Base-by-base conservation (phyloP, 148 eudicot species). In the Silene uniflora region DNA sequence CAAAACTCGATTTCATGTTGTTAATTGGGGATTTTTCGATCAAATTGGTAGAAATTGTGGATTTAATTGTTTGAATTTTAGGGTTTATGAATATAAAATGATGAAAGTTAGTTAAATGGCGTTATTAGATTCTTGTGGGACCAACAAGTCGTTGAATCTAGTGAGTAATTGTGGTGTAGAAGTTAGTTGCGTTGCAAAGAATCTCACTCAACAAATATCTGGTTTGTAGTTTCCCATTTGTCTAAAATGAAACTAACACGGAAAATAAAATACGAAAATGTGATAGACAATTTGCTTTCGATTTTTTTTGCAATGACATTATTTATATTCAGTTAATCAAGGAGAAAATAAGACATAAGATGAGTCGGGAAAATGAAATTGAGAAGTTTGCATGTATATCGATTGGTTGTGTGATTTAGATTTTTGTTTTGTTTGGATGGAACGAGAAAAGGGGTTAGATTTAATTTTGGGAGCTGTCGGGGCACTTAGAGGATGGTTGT, bases 161-260 rank as follows among this genome's bases (percentile, higher is more conserved):
- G 10, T 49, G 46, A 21, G 6, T 14, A 13, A 19, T 29, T 80
- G 80, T 80, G 83, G 81, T 70, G 62, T 0, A 24, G 49, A 24
- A 22, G 60, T 2, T 13, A 62, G 3, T 83, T 62, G 73, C 75
- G 85, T 83, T 75, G 60, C 35, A 66, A 78, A 82, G 84, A 78
- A 69, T 78, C 84, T 81, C 52, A 81, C 84, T 73, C 75, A 39
- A 77, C 47, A 14, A 52, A 71, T 71, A 71, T 71, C 73, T 0
- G 62, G 62, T 71, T 10, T 21, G 55, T 10, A 42, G 0, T 29
- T 60, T 29, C 13, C 27, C 68, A 9, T 60, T 76, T 60, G 74
- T 69, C 44, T 6, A 39, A 39, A 39, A 32, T 5, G 4, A 2
- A 32, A 32, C 35, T 32, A 32, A 32, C 35, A 32, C 35, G 35